Percentiles rank a stretch among this genome's conserved stretches.
Evolutionary conservation across 1,284 basidiomycete genomes (phyloP).

Genomic region (Phellopilus nigrolimitatus): DNA sequence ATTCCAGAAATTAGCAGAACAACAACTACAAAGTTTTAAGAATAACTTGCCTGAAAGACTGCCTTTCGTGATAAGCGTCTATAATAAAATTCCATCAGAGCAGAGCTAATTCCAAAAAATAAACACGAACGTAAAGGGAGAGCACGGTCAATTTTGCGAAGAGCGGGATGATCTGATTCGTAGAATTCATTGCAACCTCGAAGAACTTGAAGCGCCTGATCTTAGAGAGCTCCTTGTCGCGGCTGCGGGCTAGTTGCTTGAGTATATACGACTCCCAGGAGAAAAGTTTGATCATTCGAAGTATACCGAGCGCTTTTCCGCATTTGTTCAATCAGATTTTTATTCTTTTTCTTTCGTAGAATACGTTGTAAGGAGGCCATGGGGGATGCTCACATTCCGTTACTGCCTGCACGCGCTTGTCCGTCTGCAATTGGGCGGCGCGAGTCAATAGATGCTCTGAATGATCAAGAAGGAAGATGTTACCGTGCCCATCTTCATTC

Average conservation of each 20-base stretch:
- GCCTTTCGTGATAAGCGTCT: constrained; percentile 38
- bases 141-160: constrained; percentile 43
- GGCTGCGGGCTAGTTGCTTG: constrained; percentile 32
- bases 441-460: not conserved
- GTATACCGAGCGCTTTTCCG: constrained; percentile 34
- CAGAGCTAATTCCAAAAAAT: not conserved
- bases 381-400: constrained; percentile 37
- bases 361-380: not conserved
- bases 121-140: constrained; percentile 32
- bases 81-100: constrained; percentile 1
- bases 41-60: constrained; percentile 31
- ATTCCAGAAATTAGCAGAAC: not conserved
- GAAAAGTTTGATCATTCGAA: constrained; percentile 44
- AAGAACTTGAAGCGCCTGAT: not conserved
- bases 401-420: constrained; percentile 45
- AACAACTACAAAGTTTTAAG: not conserved
- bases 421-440: constrained; percentile 30
- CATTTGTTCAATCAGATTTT: not conserved
- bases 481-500: constrained; percentile 21
- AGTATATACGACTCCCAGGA: constrained; percentile 39
- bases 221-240: constrained; percentile 35
- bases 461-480: not conserved
- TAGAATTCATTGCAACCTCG: constrained; percentile 2
- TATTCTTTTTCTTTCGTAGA: not conserved
- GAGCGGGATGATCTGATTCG: constrained; percentile 29